Base-by-base conservation (phyloP, 2,329 filamentous ascomycete genomes). In the Xenosphaeropsis pyriputrescens region DNA sequence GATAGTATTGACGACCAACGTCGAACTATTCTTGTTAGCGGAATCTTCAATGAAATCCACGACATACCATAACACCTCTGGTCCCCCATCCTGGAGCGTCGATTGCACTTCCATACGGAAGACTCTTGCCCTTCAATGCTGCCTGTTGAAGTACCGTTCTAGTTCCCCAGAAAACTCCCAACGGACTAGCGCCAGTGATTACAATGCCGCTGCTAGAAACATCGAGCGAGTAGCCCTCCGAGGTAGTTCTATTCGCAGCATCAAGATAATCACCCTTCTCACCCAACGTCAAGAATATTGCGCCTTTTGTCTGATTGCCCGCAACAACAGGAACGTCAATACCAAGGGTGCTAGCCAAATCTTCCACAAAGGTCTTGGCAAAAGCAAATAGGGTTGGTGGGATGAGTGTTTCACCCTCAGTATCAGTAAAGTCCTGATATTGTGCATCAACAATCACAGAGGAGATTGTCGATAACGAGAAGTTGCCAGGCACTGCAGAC, bases 151-250 rank as follows among this genome's bases (percentile, higher is more conserved):
- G 48, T 7, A 75, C 43, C 1, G 69, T 67, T 22, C 70, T 59
- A 0, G 70, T 73, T 29, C 63, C 70, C 71, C 71, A 75, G 65
- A 67, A 75, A 37, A 60, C 64, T 8, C 71, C 71, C 5, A 72
- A 57, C 0, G 70, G 62, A 36, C 67, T 70, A 6, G 68, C 67
- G 2, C 70, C 70, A 3, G 56, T 55, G 44, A 75, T 65, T 9
- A 52, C 55, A 12, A 72, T 53, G 3, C 62, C 59, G 9, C 54
- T 46, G 5, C 47, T 39, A 13, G 54, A 56, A 3, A 70, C 53
- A 9, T 57, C 53, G 9, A 73, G 51, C 3, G 54, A 53, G 49
- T 73, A 70, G 6, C 61, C 66, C 47, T 74, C 68, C 0, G 63
- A 59, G 0, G 66, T 70, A 29, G 47, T 48, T 6, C 62, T 53